phyloP scores from a whole-genome alignment of 225 moss, liverwort and hornwort species.

The Polytrichum formosum region DNA sequence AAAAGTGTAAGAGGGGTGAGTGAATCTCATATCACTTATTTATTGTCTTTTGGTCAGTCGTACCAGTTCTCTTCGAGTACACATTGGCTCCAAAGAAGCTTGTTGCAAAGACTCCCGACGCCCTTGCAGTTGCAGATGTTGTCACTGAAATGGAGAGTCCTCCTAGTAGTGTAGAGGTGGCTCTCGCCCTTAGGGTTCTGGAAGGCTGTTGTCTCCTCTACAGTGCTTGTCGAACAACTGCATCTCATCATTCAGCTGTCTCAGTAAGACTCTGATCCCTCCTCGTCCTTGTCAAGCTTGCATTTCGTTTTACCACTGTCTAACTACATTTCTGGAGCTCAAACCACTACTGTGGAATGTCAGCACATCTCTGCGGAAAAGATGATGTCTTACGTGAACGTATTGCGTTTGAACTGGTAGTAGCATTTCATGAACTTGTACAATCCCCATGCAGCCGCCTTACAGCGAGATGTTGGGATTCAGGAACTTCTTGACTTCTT shows the following conservation, averaged over 20 bases:
- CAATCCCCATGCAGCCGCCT: background rate
- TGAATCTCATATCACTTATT: background rate
- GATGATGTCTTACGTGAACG: too few species aligned
- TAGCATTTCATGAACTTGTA: background rate
- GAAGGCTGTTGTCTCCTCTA: constrained; percentile 95
- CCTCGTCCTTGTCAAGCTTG: background rate
- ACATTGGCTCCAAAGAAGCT: constrained; percentile 65
- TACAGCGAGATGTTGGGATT: constrained; percentile 9
- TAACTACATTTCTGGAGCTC: too few species aligned
- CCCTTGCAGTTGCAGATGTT: constrained; percentile 20
- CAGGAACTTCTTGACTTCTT: constrained; percentile 82
- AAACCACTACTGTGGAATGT: too few species aligned
- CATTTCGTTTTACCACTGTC: background rate
- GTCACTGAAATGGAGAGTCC: constrained; percentile 51
- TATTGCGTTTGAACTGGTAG: background rate
- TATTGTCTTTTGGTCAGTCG: constrained; percentile 53
- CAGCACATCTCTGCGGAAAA: too few species aligned
- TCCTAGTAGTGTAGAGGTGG: constrained; percentile 62
- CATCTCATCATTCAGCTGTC: constrained; percentile 62
- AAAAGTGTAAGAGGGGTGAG: too few species aligned
- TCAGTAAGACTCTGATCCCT: constrained; percentile 17
- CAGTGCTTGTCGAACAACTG: constrained; percentile 62
- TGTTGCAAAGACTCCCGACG: constrained; percentile 41
- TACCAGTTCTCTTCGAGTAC: constrained; percentile 83
- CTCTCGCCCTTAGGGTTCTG: constrained; percentile 78